Percentiles rank a stretch among this genome's conserved stretches.
Evolutionary conservation across 176 grass and related monocot genomes (phyloP).

Genomic region (Stipa capillata): DNA sequence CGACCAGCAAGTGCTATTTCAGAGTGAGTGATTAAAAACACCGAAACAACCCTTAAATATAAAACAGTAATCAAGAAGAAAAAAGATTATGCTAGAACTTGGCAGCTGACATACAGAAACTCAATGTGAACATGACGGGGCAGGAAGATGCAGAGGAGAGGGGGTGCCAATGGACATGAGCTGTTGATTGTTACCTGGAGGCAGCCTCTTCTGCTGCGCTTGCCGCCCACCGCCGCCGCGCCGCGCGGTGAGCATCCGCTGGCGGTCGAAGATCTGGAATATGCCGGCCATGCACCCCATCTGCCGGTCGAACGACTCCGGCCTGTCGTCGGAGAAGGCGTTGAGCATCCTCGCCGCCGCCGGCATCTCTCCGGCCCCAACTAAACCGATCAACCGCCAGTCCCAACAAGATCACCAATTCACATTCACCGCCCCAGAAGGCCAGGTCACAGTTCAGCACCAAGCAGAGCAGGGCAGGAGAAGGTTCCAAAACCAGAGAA

Average conservation of each 20-base stretch:
- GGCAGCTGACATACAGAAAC: not conserved
- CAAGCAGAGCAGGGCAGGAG: not conserved
- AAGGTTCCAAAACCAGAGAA: not conserved
- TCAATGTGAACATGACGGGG: not conserved
- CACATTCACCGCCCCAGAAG: not conserved
- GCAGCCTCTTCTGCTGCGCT: constrained; percentile 41
- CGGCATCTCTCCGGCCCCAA: constrained; percentile 12
- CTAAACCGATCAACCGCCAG: not conserved
- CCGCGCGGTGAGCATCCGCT: constrained; percentile 34
- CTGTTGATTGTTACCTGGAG: constrained; percentile 38
- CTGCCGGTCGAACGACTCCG: constrained; percentile 60
- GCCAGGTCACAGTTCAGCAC: not conserved
- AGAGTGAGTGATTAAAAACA: not conserved
- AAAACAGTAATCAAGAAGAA: not conserved
- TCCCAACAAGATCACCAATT: not conserved
- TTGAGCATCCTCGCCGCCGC: constrained; percentile 15
- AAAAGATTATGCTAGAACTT: not conserved
- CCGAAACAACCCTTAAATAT: not conserved
- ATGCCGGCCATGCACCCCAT: constrained; percentile 88
- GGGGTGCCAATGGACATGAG: not conserved
- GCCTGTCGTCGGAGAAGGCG: constrained; percentile 26
- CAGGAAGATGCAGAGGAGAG: not conserved
- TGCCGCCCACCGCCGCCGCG: constrained; percentile 12
- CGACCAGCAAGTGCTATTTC: not conserved
- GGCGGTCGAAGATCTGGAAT: constrained; percentile 94